A percentile compares a stretch with the other conserved stretches of the same genome.
phyloP scores from a whole-genome alignment of 1,284 basidiomycete genomes.

The Apiotrichum gamsii region DNA sequence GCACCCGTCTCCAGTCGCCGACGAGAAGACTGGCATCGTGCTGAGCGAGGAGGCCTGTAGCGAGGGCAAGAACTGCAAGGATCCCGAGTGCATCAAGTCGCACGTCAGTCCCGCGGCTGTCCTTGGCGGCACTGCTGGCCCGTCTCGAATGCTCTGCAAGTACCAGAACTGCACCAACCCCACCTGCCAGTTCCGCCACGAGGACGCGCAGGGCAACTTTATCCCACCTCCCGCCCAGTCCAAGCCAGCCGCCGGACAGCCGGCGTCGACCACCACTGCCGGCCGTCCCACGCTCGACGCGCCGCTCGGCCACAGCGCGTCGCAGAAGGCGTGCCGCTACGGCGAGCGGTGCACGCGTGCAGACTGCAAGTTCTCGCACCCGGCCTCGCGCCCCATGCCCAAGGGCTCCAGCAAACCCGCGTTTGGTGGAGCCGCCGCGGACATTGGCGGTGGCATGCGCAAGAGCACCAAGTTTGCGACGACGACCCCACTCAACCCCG shows the following conservation, averaged over 20 bases:
- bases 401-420: slow-evolving; percentile 8
- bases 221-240: slow-evolving; percentile 44
- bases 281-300: slow-evolving; percentile 7
- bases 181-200: slow-evolving; percentile 46
- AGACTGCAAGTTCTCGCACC: slow-evolving; percentile 39
- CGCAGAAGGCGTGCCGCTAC: slow-evolving; percentile 32
- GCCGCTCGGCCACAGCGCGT: slow-evolving; percentile 25
- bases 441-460: slow-evolving; percentile 23
- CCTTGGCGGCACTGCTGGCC: slow-evolving; percentile 48
- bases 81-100: slow-evolving; percentile 80
- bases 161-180: slow-evolving; percentile 48
- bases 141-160: slow-evolving; percentile 43
- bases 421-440: background rate
- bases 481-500: slow-evolving; percentile 20
- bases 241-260: too few species aligned
- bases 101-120: slow-evolving; percentile 78
- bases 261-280: too few species aligned
- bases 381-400: slow-evolving; percentile 25
- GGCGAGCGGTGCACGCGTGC: slow-evolving; percentile 41
- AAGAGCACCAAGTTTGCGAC: slow-evolving; percentile 31
- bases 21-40: slow-evolving; percentile 84
- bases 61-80: slow-evolving; percentile 74
- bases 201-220: slow-evolving; percentile 44
- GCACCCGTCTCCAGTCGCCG: slow-evolving; percentile 86
- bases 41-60: slow-evolving; percentile 78